Evolutionary conservation across 805 yeast species (phyloP).

Genomic region (Barnettozyma sucrosica): DNA sequence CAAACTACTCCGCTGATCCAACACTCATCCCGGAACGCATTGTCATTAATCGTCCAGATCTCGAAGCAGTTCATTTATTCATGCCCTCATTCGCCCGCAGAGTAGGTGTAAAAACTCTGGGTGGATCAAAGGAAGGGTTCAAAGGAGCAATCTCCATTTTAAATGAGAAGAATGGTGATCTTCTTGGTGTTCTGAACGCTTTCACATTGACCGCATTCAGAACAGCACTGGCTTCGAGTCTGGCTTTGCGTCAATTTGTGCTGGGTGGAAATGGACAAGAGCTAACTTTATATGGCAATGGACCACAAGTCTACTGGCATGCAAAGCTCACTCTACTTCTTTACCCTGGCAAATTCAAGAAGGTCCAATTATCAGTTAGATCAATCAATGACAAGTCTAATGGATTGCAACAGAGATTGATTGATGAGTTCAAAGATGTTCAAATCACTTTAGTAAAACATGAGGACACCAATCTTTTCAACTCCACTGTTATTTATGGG

Average conservation of each 20-base stretch:
- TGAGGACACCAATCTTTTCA: constrained; percentile 26
- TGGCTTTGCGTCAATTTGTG: constrained; percentile 38
- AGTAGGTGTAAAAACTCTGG: constrained; percentile 56
- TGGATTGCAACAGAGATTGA: constrained; percentile 23
- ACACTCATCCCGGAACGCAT: constrained; percentile 49
- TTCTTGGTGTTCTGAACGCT: constrained; percentile 52
- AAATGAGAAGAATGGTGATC: constrained; percentile 44
- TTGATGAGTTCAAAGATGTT: constrained; percentile 26
- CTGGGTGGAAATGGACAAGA: constrained; percentile 21
- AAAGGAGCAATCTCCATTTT: constrained; percentile 50
- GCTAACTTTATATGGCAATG: constrained; percentile 50
- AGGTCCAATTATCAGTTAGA: constrained; percentile 43
- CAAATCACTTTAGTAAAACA: constrained; percentile 22
- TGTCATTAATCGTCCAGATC: constrained; percentile 35
- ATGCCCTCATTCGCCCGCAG: constrained; percentile 58
- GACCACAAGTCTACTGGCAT: constrained; percentile 65
- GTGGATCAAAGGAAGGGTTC: constrained; percentile 54
- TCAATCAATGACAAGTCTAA: constrained; percentile 33
- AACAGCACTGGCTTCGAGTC: constrained; percentile 53
- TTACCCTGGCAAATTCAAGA: constrained; percentile 32
- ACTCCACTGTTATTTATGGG: constrained; percentile 47
- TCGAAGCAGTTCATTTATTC: constrained; percentile 43
- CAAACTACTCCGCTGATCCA: constrained; percentile 38
- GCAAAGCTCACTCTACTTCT: constrained; percentile 36
- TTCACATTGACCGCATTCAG: constrained; percentile 57